Base-by-base conservation (phyloP, 176 grass and related monocot species). In the Triticum timopheevii region DNA sequence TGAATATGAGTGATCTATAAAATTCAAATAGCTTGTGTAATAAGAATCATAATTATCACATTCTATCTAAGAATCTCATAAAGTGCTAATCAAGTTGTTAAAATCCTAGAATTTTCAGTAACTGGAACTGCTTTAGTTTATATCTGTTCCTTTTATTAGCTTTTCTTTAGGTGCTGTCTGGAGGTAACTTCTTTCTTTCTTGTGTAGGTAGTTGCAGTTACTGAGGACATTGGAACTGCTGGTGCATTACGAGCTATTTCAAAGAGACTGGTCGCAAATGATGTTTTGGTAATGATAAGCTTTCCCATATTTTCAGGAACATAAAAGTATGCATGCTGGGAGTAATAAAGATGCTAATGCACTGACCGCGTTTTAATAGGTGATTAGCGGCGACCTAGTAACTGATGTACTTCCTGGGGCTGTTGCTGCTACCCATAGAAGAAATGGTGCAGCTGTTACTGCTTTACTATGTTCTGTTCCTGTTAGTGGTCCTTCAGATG, bases 341-440 rank as follows among this genome's bases (percentile, higher is more conserved):
- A 49, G 36, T 70, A 86, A 12, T 50, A 7, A 65, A 73, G 52
- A 78, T 82, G 42, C 31, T 81, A 71, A 88, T 52, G 33, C 39
- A 81, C 24, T 44, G 34, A 3, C 23, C 22, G 35, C 84, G 0
- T 89, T 82, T 82, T 81, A 91, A 74, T 77, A 99, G 94, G 86
- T 99, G 82, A 61, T 99, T 65, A 99, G 92, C 11, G 92, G 97
- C 33, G 97, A 99, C 80, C 82, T 99, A 34, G 94, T 99, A 78
- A 94, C 94, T 47, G 97, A 99, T 87, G 92, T 99, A 25, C 83
- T 90, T 65, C 97, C 94, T 78, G 97, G 97, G 34, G 92, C 97
- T 71, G 85, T 99, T 52, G 94, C 97, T 85, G 90, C 94, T 72
- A 96, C 97, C 83, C 97, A 99, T 69, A 94, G 97, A 88, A 96